Base-by-base conservation (phyloP, 176 grass and related monocot genomes). In the Calamus simplicifolius region DNA sequence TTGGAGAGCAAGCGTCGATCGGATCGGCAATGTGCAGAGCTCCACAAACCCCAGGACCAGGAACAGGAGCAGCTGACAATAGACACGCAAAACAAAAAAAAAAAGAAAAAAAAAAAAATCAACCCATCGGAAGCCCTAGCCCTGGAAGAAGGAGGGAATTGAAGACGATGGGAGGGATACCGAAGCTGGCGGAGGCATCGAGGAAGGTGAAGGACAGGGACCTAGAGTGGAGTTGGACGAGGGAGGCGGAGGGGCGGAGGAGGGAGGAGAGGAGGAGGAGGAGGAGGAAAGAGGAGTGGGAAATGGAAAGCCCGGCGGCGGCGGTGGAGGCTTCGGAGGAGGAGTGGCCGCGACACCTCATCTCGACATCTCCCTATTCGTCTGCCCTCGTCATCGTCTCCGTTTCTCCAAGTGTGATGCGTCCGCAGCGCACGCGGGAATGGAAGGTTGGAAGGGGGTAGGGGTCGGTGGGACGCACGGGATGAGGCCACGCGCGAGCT, bases 151-250 rank as follows among this genome's bases (percentile, higher is more conserved):
- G 31, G 31, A 73, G 38, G 31, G 31, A 73, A 52, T 30, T 29
- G 66, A 16, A 50, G 16, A 21, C 4, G 27, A 13, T 17, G 21
- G 12, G 6, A 10, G 18, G 18, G 57, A 4, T 67, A 95, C 89
- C 85, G 72, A 95, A 89, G 2, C 81, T 78, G 5, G 89, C 89
- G 49, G 89, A 77, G 56, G 89, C 84, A 56, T 94, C 89, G 59
- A 85, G 63, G 77, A 94, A 84, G 65, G 69, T 75, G 85, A 80
- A 89, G 51, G 85, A 81, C 38, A 84, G 85, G 29, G 74, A 61
- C 62, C 50, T 67, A 56, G 84, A 72, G 73, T 70, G 64, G 55
- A 94, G 77, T 29, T 74, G 89, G 74, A 87, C 67, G 30, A 85
- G 67, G 17, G 77, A 77, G 25, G 77, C 67, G 77, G 70, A 87